Conservation (phyloP, 192 early-diverging fungal genomes). For the Podila epicladia region DNA sequence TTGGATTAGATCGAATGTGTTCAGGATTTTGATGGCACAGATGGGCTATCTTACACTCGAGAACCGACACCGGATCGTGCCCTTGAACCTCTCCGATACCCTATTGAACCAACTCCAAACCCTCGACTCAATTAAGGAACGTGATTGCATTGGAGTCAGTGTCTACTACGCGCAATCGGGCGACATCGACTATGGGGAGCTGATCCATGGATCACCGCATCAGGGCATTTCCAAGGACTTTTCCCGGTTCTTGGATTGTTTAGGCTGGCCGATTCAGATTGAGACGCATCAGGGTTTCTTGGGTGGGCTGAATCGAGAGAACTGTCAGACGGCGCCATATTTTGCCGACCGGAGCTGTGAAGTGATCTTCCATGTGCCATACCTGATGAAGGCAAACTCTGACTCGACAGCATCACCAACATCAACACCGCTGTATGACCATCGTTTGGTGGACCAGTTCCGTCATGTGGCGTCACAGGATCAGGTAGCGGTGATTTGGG, state of each 20-base stretch:
- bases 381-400: conserved; percentile 54
- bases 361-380: conserved; percentile 78
- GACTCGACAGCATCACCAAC: conserved; percentile 1
- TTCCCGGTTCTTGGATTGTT: conserved; percentile 71
- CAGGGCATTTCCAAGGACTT: conserved; percentile 65
- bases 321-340: conserved; percentile 74
- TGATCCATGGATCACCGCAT: conserved; percentile 55
- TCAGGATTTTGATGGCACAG: conserved; percentile 71
- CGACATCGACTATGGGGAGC: conserved; percentile 55
- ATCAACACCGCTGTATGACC: conserved; percentile 27
- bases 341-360: conserved; percentile 74
- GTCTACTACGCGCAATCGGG: conserved; percentile 73
- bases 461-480: conserved; percentile 62
- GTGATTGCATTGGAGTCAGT: conserved; percentile 75
- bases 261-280: conserved; percentile 78
- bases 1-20: conserved; percentile 61
- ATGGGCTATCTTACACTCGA: conserved; percentile 72
- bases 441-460: conserved; percentile 57
- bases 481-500: conserved; percentile 76
- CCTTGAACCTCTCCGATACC: conserved; percentile 70
- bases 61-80: conserved; percentile 66
- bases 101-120: conserved; percentile 69
- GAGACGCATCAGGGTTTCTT: conserved; percentile 71
- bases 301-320: conserved; percentile 59
- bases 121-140: conserved; percentile 72